phyloP scores from a whole-genome alignment of 2,329 filamentous ascomycete species.

The Myriosclerotinia duriaeana region DNA sequence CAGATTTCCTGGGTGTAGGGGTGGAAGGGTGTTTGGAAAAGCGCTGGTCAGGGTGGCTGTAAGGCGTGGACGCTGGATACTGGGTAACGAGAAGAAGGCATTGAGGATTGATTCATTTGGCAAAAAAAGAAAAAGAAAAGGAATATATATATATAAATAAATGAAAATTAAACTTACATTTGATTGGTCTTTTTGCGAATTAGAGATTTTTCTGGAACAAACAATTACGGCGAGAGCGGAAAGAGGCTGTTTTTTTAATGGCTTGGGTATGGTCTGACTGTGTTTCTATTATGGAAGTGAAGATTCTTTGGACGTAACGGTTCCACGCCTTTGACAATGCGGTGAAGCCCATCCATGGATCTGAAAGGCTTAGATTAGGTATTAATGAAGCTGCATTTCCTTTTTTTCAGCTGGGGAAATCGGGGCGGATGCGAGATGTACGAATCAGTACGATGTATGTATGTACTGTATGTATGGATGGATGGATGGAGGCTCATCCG shows the following conservation, averaged over 20 bases:
- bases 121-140: no score
- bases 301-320: background rate
- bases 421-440: background rate
- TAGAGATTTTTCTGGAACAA: no score
- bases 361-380: background rate
- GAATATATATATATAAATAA: no score
- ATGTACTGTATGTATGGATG: no score
- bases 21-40: background rate
- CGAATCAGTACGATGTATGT: no score
- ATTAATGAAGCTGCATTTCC: background rate
- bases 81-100: no score
- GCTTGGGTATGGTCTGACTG: background rate
- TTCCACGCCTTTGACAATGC: conserved; percentile 3
- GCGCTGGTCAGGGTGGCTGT: background rate
- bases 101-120: no score
- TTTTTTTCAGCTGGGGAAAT: background rate
- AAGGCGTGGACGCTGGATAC: background rate
- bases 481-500: background rate
- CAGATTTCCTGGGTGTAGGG: background rate
- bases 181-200: no score
- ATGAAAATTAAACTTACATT: no score
- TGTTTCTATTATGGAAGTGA: background rate
- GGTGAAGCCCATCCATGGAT: conserved; percentile 4
- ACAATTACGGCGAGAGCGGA: background rate
- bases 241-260: background rate